Evolutionary conservation across 805 yeast species (phyloP), one percentile per base, ranked within the genome.

Genomic region (Komagataella populi): DNA sequence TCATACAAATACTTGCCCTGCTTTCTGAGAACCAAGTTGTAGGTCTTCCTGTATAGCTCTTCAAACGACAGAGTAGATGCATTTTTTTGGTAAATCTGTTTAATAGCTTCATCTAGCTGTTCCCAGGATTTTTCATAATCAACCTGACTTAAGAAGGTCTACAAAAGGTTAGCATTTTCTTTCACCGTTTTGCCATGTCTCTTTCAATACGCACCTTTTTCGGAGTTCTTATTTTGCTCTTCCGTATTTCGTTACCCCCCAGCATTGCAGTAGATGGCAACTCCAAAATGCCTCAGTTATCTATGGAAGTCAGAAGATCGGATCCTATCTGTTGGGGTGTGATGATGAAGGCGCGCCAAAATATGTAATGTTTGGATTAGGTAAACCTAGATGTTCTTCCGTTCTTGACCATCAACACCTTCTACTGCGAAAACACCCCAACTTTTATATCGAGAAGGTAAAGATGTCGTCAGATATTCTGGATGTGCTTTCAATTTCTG

Each of bases 41-140:
- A 89, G 0, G 95, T 86, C 23, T 81, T 80, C 50, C 95, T 69
- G 63, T 90, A 90, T 0, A 89, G 71, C 56, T 83, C 87, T 59
- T 89, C 96, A 61, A 87, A 89, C 1, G 93, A 84, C 23, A 89
- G 68, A 52, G 77, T 75, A 3, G 86, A 77, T 6, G 89, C 89
- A 59, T 84, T 79, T 57, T 85, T 81, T 46, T 73, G 71, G 59
- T 81, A 84, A 51, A 90, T 89, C 57, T 83, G 84, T 14, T 61
- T 66, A 43, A 89, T 82, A 18, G 96, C 96, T 44, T 74, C 70
- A 6, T 83, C 66, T 18, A 89, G 68, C 0, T 77, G 69, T 1
- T 60, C 59, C 96, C 96, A 88, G 0, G 84, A 71, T 50, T 77
- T 73, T 16, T 80, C 83, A 55, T 82, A 84, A 57, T 80, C 84